A percentile compares a stretch with the other conserved stretches of the same genome.
These are phyloP conservation scores for Pterula multifida DNA, from an alignment of 1,284 basidiomycete species.

Conservation along the genomic window DNA sequence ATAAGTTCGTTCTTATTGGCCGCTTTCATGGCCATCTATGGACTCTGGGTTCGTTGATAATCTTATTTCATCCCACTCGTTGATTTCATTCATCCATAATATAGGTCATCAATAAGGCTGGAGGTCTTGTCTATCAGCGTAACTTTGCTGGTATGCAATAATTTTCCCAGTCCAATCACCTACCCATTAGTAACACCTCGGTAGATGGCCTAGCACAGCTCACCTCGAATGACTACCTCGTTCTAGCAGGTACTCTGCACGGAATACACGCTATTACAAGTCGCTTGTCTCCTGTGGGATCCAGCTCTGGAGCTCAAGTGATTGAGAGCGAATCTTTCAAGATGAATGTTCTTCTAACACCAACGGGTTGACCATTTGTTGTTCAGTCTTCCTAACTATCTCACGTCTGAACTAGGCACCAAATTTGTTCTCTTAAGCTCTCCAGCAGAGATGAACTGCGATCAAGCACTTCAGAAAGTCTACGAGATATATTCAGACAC, in stretches of 20 bases:
- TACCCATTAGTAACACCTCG: slow-evolving; percentile 7
- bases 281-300: slow-evolving; percentile 74
- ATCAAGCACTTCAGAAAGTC: slow-evolving; percentile 65
- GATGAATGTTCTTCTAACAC: slow-evolving; percentile 79
- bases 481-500: slow-evolving; percentile 89
- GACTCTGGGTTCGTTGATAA: slow-evolving; percentile 56
- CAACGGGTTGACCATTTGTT: slow-evolving; percentile 62
- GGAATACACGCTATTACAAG: slow-evolving; percentile 98
- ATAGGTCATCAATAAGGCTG: slow-evolving; percentile 97
- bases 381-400: slow-evolving; percentile 3
- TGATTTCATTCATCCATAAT: slow-evolving; percentile 7
- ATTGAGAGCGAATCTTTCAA: slow-evolving; percentile 94
- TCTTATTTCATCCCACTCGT: not conserved
- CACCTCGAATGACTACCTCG: slow-evolving; percentile 94
- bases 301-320: slow-evolving; percentile 81
- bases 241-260: slow-evolving; percentile 93
- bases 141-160: slow-evolving; percentile 67
- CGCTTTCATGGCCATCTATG: slow-evolving; percentile 54
- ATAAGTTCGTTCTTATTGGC: slow-evolving; percentile 1
- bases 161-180: slow-evolving; percentile 1
- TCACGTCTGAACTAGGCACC: slow-evolving; percentile 49
- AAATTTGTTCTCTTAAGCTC: slow-evolving; percentile 92
- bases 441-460: slow-evolving; percentile 61
- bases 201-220: slow-evolving; percentile 78
- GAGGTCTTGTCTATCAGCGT: slow-evolving; percentile 89